Evolutionary conservation across 2,329 filamentous ascomycete genomes (phyloP), one percentile per base, ranked within the genome.

Genomic region (Colletotrichum eleusines): DNA sequence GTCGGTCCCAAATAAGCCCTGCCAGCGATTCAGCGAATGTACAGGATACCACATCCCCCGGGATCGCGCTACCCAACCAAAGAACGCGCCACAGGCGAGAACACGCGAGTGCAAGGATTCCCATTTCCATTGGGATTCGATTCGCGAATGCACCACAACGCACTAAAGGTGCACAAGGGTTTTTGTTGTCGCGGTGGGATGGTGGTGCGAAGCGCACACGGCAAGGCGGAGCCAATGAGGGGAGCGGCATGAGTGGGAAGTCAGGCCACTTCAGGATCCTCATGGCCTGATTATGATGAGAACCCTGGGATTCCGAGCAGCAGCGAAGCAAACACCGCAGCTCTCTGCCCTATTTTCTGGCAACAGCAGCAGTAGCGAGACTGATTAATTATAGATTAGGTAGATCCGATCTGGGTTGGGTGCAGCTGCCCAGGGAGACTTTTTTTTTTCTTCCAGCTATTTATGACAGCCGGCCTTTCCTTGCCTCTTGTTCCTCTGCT

Each of bases 241-340:
- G 44, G 31, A 44, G 53, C 53, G 65, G 44, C 55, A 44, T 46
- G 28, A 35, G 69, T 68, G 64, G 69, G 59, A 69, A 71, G 66
- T 69, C 60, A 54, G 69, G 69, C 69, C 69, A 71, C 64, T 71
- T 71, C 55, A 55, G 64, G 58, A 54, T 71, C 64, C 50, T 63
- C 69, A 63, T 71, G 69, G 69, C 58, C 69, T 71, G 69, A 71
- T 71, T 69, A 71, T 71, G 68, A 71, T 71, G 68, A 66, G 58
- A 51, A 55, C 31, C 59, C 59, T 57, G 58, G 68, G 65, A 60
- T 68, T 61, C 44, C 59, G 42, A 51, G 44, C 16, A 61, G 44
- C 16, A 46, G 59, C 33, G 31, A 35, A 60, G 62, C 66, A 66
- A 61, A 66, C 66, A 69, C 66, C 35, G 61, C 38, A 55, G 40